phyloP scores from a whole-genome alignment of 176 grass and related monocot species.

The Elaeis guineensis region DNA sequence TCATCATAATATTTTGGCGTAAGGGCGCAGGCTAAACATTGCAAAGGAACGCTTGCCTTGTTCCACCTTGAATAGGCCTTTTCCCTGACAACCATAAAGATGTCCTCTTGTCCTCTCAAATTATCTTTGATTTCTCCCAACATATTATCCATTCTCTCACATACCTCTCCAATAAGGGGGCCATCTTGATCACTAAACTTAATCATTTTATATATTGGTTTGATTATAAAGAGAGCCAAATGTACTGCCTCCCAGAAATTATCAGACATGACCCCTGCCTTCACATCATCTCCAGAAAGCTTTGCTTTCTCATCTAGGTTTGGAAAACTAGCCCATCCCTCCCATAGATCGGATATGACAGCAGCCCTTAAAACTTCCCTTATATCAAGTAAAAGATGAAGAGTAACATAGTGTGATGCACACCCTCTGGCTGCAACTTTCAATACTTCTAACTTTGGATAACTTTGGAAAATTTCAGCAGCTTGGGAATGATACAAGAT shows the following conservation, averaged over 20 bases:
- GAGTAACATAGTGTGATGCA: constrained; percentile 20
- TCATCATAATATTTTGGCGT: constrained; percentile 30
- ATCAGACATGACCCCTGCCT: constrained; percentile 16
- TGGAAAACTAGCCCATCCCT: constrained; percentile 18
- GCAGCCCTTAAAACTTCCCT: constrained; percentile 21
- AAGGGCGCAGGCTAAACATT: constrained; percentile 23
- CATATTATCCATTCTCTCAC: constrained; percentile 29
- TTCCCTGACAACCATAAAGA: constrained; percentile 11
- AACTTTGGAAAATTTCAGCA: constrained; percentile 20
- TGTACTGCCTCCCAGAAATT: constrained; percentile 21
- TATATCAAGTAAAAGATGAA: constrained; percentile 25
- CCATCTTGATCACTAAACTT: constrained; percentile 27
- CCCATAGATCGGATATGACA: constrained; percentile 24
- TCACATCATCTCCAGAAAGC: constrained; percentile 6
- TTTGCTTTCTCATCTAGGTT: constrained; percentile 20
- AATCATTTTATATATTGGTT: constrained; percentile 25
- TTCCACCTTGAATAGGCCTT: constrained; percentile 15
- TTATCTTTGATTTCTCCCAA: constrained; percentile 27
- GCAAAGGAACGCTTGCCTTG: constrained; percentile 17
- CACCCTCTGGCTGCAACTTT: constrained; percentile 10
- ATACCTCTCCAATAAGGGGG: constrained; percentile 21
- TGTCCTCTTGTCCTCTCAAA: constrained; percentile 14
- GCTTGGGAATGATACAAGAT: constrained; percentile 19
- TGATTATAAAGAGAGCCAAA: constrained; percentile 26
- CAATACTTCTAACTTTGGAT: constrained; percentile 18